phyloP scores from a whole-genome alignment of 2,329 filamentous ascomycete species.

The Neofusicoccum kwambonambiense region DNA sequence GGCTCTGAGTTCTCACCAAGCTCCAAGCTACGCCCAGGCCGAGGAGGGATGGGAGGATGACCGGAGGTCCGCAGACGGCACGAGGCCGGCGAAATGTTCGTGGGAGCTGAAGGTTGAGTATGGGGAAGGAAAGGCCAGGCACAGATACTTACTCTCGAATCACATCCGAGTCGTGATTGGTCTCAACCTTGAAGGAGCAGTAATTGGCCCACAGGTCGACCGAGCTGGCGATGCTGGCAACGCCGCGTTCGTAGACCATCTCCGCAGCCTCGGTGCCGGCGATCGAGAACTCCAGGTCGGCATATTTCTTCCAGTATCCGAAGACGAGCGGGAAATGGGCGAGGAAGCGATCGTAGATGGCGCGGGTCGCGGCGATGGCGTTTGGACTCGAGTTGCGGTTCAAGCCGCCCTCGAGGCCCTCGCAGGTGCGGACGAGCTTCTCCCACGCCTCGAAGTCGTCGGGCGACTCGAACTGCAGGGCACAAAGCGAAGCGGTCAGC shows the following conservation, averaged over 20 bases:
- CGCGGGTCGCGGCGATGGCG: slow-evolving; percentile 81
- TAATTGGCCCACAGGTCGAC: slow-evolving; percentile 98
- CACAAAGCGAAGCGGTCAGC: background rate
- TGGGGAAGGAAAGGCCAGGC: slow-evolving; percentile 19
- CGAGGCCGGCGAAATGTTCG: slow-evolving; percentile 10
- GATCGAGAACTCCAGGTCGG: slow-evolving; percentile 94
- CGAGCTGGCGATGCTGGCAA: slow-evolving; percentile 87
- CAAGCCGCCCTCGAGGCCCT: slow-evolving; percentile 84
- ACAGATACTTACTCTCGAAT: slow-evolving; percentile 97
- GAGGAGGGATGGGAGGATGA: slow-evolving; percentile 27
- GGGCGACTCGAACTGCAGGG: slow-evolving; percentile 62
- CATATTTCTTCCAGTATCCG: slow-evolving; percentile 99
- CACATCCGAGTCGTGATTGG: slow-evolving; percentile 87
- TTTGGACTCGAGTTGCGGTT: slow-evolving; percentile 96
- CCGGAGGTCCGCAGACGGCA: slow-evolving; percentile 25
- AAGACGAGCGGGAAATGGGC: slow-evolving; percentile 94
- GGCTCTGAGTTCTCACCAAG: slow-evolving; percentile 26
- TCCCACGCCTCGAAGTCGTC: slow-evolving; percentile 97
- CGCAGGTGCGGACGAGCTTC: slow-evolving; percentile 78
- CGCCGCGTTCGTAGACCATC: slow-evolving; percentile 96
- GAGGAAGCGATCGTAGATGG: slow-evolving; percentile 88
- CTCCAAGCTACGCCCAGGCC: slow-evolving; percentile 18
- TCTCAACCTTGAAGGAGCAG: slow-evolving; percentile 97
- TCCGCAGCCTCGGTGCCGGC: slow-evolving; percentile 95
- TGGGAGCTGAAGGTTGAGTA: slow-evolving; percentile 18